Evolutionary conservation across 2,329 filamentous ascomycete genomes (phyloP).

Genomic region (Cladophialophora yegresii): DNA sequence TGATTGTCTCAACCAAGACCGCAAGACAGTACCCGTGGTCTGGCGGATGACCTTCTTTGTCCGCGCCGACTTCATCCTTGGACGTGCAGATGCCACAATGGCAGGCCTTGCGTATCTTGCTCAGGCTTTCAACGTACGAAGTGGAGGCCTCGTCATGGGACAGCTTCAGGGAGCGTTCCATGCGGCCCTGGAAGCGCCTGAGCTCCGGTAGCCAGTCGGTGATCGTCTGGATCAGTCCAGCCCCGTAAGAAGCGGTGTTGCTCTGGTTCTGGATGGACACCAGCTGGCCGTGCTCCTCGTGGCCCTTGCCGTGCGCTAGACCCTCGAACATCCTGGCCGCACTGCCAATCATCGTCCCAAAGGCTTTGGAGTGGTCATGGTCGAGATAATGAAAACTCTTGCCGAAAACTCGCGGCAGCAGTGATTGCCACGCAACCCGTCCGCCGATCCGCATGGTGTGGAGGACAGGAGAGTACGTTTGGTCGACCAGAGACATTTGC

Average conservation of each 20-base stretch:
- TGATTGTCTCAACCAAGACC: constrained; percentile 33
- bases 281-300: constrained; percentile 28
- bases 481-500: constrained; percentile 20
- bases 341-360: constrained; percentile 32
- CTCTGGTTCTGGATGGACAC: constrained; percentile 30
- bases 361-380: constrained; percentile 29
- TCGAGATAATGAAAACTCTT: constrained; percentile 33
- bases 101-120: constrained; percentile 27
- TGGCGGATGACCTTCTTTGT: constrained; percentile 27
- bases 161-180: constrained; percentile 33
- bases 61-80: constrained; percentile 23
- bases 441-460: constrained; percentile 33
- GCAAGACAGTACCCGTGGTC: constrained; percentile 33
- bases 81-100: constrained; percentile 32
- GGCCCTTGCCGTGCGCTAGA: constrained; percentile 27
- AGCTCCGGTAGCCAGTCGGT: constrained; percentile 32
- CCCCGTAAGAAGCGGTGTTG: constrained; percentile 30
- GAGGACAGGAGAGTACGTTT: constrained; percentile 23
- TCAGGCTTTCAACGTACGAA: constrained; percentile 27
- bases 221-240: constrained; percentile 31
- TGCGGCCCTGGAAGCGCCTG: constrained; percentile 31
- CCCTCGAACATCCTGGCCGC: constrained; percentile 33
- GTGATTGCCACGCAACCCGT: constrained; percentile 32
- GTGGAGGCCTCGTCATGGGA: constrained; percentile 29
- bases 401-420: constrained; percentile 35